Evolutionary conservation across 768 basidiomycete genomes (phyloP).

Genomic region (Cubamyces sp.): DNA sequence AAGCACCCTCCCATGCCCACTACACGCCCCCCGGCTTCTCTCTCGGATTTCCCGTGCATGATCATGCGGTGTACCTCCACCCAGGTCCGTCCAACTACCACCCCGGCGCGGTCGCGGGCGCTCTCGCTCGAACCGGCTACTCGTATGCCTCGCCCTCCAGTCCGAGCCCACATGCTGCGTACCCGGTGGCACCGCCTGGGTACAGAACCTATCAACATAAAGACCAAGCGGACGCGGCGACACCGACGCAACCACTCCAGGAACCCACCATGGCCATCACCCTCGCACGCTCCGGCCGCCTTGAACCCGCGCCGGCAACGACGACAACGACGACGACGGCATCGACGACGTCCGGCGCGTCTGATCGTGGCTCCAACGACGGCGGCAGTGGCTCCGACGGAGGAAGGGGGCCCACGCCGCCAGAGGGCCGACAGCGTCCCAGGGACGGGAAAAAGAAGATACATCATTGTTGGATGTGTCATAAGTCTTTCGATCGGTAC

Average conservation of each 20-base stretch:
- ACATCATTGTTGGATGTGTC: conserved; percentile 83
- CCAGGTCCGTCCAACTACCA: conserved; percentile 23
- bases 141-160: conserved; percentile 24
- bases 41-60: conserved; percentile 27
- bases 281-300: conserved; percentile 6
- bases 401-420: conserved; percentile 18
- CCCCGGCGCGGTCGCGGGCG: conserved; percentile 20
- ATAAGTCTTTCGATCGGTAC: conserved; percentile 65
- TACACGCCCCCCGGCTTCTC: conserved; percentile 28
- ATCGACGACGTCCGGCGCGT: not conserved
- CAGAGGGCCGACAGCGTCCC: conserved; percentile 6
- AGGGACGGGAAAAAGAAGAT: conserved; percentile 54
- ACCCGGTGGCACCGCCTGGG: conserved; percentile 15
- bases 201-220: conserved; percentile 19
- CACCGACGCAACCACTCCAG: conserved; percentile 3
- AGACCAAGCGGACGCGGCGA: conserved; percentile 5
- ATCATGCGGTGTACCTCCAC: conserved; percentile 19
- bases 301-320: conserved; percentile 1
- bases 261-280: conserved; percentile 25
- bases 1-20: conserved; percentile 20
- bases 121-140: conserved; percentile 23
- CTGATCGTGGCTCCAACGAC: conserved; percentile 2
- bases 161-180: conserved; percentile 14
- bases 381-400: conserved; percentile 16
- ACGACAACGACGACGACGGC: not conserved